Evolutionary conservation across 1,139 yeast species (phyloP), one percentile per base, ranked within the genome.

Genomic region (Taphrina betulina): DNA sequence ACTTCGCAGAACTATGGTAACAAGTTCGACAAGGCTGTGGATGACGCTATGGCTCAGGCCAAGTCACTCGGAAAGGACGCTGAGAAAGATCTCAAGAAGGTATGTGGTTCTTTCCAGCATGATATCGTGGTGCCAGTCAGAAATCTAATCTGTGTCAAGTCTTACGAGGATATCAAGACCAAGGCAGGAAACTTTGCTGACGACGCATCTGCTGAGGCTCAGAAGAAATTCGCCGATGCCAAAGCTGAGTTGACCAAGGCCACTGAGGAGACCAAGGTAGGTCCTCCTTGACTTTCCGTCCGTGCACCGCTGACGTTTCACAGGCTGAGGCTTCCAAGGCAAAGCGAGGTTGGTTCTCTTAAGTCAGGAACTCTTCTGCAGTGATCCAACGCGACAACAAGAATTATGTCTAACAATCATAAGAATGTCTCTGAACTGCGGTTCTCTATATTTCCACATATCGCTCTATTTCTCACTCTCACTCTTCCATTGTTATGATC

Each of bases 1-100:
- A 50, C 44, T 17, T 50, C 54, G 12, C 54, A 50, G 19, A 29
- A 19, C 29, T 43, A 43, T 23, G 54, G 54, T 16, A 50, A 50
- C 54, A 40, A 38, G 34, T 50, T 50, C 19, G 54, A 50, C 40
- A 40, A 38, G 28, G 54, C 54, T 8, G 54, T 50, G n/a, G 54
- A 50, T 19, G 37, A 50, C 24, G 54, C 54, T 28, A 38, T 50
- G 45, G 54, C 44, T 14, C 44, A 50, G 26, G 54, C 54, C 33
- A 50, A 50, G 41, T 28, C 43, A 12, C 40, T 40, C 28, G 54
- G 54, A 12, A 40, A 50, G 26, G 54, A 50, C 7, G 46, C 54
- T n/a, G 37, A 50, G 46, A 33, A 50, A 28, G 54, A 50, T 34
- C 19, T 50, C 33, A 50, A 50, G 46, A 48, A 48, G 36, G n/a